Base-by-base conservation (phyloP, 805 yeast species). In the Cyberlindnera veronae region DNA sequence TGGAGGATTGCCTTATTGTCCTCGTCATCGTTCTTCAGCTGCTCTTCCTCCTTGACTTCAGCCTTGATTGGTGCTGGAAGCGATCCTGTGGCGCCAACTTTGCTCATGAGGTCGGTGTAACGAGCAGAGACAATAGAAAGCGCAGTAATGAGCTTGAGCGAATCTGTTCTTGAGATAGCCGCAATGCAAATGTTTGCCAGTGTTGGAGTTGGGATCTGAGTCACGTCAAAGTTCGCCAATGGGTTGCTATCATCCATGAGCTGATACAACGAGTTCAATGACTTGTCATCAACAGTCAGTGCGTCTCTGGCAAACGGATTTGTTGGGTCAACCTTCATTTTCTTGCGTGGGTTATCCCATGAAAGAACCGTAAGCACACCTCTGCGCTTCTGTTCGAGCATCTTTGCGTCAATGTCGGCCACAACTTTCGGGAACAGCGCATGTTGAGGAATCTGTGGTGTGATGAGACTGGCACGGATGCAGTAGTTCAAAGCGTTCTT, bases 101-200 rank as follows among this genome's bases (percentile, higher is more conserved):
- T 63, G 17, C 56, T 59, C 14, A 71, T 66, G 7, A 47, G 28
- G 53, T 72, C 74, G 10, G 70, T 62, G 53, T 83, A 85, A 46
- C 97, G 70, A 10, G 81, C 74, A 13, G 78, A 69, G 6, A 87
- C 75, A 29, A 86, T 77, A n/a, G 77, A 76, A 43, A 89, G 64
- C 2, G 87, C 95, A 39, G 77, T 74, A 13, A 77, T 67, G 19
- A 91, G 67, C 43, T 70, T 73, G 4, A 67, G 66, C 0, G 71
- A 63, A 35, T 76, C 74, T 0, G 77, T 75, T 31, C 72, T 72
- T 14, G 71, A 66, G 41, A 93, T 66, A 0, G 95, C 88, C 2
- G 76, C 74, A 41, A 76, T 66, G 13, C 82, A 86, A 72, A 82
- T 81, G 32, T 76, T 72, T 17, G 72, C 72, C 41, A 89, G 72